Percentiles rank a stretch among this genome's conserved stretches.
phyloP scores from a whole-genome alignment of 208 protist species.

The Wallacemonas rigidus region DNA sequence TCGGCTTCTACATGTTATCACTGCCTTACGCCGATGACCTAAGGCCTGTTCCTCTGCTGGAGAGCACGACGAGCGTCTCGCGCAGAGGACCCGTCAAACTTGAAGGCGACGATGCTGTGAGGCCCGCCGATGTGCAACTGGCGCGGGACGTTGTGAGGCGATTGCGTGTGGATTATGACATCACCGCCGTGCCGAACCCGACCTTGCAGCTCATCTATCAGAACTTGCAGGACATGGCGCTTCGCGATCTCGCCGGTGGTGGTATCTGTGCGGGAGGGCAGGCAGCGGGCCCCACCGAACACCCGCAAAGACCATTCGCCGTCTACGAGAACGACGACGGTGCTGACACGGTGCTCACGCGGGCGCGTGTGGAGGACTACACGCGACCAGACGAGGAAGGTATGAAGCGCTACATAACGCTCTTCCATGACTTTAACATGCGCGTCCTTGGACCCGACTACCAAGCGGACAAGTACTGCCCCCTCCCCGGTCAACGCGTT shows the following conservation, averaged over 20 bases:
- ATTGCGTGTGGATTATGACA: constrained; percentile 61
- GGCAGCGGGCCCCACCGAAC: neutral
- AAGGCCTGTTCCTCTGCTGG: constrained; percentile 36
- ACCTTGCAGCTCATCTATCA: constrained; percentile 63
- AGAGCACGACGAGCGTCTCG: constrained; percentile 12
- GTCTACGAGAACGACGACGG: neutral
- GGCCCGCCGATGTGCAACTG: constrained; percentile 28
- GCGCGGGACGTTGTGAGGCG: constrained; percentile 51
- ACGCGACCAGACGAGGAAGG: constrained; percentile 54
- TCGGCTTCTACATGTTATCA: constrained; percentile 83
- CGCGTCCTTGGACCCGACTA: constrained; percentile 53
- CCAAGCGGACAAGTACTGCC: constrained; percentile 44
- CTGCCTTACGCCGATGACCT: constrained; percentile 87
- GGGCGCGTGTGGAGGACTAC: constrained; percentile 30
- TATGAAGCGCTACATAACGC: constrained; percentile 34
- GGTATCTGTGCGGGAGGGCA: no score
- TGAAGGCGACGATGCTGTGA: constrained; percentile 10
- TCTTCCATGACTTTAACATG: constrained; percentile 57
- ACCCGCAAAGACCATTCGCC: neutral
- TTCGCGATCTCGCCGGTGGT: constrained; percentile 9
- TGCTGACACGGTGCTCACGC: neutral
- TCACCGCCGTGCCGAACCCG: constrained; percentile 72
- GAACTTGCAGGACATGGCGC: constrained; percentile 52
- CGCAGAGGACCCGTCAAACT: constrained; percentile 7
- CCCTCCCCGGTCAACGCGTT: constrained; percentile 1